Evolutionary conservation across 2,329 filamentous ascomycete species (phyloP).

Genomic region (Colletotrichum sidae): DNA sequence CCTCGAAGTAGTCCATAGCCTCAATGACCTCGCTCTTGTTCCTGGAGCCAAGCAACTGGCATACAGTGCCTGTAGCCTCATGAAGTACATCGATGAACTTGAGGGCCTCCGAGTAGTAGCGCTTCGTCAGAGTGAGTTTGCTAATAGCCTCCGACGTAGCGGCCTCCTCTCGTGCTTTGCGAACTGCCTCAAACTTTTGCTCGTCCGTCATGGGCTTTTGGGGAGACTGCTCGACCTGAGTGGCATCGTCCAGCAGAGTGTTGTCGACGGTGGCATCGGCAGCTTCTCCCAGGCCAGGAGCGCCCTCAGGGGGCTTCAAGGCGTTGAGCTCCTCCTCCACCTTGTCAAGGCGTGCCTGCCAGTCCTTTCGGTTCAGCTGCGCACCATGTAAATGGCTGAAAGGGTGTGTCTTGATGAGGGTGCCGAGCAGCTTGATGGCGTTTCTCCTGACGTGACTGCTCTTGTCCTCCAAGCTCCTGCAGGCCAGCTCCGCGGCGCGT

Average conservation of each 20-base stretch:
- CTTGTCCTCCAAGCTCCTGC: conserved; percentile 93
- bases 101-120: conserved; percentile 93
- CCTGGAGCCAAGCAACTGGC: conserved; percentile 89
- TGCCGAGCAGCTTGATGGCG: conserved; percentile 90
- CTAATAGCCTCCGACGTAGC: conserved; percentile 90
- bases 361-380: conserved; percentile 85
- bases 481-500: conserved; percentile 86
- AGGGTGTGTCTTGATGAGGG: conserved; percentile 92
- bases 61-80: conserved; percentile 81
- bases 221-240: conserved; percentile 76
- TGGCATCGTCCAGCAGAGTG: conserved; percentile 87
- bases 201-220: conserved; percentile 79
- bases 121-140: conserved; percentile 86
- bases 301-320: conserved; percentile 80
- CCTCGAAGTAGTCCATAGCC: conserved; percentile 97
- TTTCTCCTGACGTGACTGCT: conserved; percentile 97
- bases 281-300: conserved; percentile 76
- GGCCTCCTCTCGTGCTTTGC: conserved; percentile 86
- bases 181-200: conserved; percentile 77
- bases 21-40: conserved; percentile 99
- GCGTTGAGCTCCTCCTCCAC: conserved; percentile 86
- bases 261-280: conserved; percentile 78
- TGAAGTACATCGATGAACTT: conserved; percentile 94
- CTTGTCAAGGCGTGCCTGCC: conserved; percentile 83
- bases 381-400: conserved; percentile 93